Base-by-base conservation (phyloP, 306 rosid genomes). In the Vachellia collinsii region DNA sequence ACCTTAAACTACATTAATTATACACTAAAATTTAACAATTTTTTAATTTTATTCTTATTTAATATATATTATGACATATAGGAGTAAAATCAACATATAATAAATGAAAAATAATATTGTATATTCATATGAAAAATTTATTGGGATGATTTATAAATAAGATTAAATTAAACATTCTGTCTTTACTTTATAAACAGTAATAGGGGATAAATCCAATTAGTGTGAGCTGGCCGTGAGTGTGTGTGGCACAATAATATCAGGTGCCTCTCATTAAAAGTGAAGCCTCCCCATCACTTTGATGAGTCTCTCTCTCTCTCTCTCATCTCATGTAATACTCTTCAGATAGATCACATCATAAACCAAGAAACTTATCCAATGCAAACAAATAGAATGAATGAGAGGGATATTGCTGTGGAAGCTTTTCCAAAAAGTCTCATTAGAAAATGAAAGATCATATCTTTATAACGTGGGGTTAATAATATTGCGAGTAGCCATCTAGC, bases 261-360 rank as follows among this genome's bases (percentile, higher is more conserved):
- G 79, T 81, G 75, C 46, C 70, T 48, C 58, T 63, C 68, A 41
- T 78, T 53, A 67, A 67, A 42, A 13, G 22, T 19, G 42, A 61
- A 51, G 59, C 41, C 20, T 41, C 79, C 38, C 39, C 62, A 48
- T 14, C 83, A 80, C 65, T 10, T 9, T 36, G 22, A 73, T 14
- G 8, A 51, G 22, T 17, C 22, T 17, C 58, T 6, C 58, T 51
- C 56, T 3, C 66, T 62, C 12, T 62, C 67, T 56, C 20, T 39
- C 68, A 11, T 3, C 9, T 43, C 17, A 8, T 23, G 37, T 51
- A 29, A 29, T 29, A 58, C 38, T 67, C 63, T 59, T 47, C 64
- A 77, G 56, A 67, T 20, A 68, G 16, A 47, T 76, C 80, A 82
- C 74, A 53, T 82, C 79, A 70, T 4, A 12, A 48, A 61, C 53